These are phyloP conservation scores for Mycena albidolilacea DNA, from an alignment of 768 basidiomycete species.

Conservation along the genomic window DNA sequence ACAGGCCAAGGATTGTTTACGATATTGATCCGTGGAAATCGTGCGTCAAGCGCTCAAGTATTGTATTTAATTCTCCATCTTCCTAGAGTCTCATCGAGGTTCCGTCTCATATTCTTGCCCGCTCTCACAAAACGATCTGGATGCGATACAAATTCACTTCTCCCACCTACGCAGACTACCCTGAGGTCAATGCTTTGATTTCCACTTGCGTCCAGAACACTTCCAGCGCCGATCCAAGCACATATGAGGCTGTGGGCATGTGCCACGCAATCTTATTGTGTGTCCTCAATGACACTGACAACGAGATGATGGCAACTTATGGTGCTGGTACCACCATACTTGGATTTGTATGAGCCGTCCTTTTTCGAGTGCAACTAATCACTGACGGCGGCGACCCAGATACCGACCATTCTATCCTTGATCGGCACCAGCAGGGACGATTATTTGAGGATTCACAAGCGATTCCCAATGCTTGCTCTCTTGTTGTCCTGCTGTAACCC, in stretches of 20 bases:
- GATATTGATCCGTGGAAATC: too few species aligned
- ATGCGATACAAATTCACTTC: slow-evolving; percentile 22
- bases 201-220: slow-evolving; percentile 8
- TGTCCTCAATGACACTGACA: neutral
- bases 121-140: too few species aligned
- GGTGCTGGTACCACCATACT: slow-evolving; percentile 5
- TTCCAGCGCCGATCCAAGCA: slow-evolving; percentile 9
- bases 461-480: slow-evolving; percentile 17
- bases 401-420: slow-evolving; percentile 21
- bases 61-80: too few species aligned
- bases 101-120: neutral
- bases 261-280: slow-evolving; percentile 3
- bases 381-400: neutral
- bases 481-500: slow-evolving; percentile 19
- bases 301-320: neutral
- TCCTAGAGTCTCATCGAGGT: too few species aligned
- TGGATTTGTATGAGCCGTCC: slow-evolving; percentile 6
- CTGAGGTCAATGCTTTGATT: neutral
- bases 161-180: slow-evolving; percentile 13
- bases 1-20: too few species aligned
- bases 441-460: slow-evolving; percentile 22
- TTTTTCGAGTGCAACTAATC: neutral
- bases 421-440: slow-evolving; percentile 18
- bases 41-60: too few species aligned
- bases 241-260: neutral